Evolutionary conservation across 768 basidiomycete genomes (phyloP).

Genomic region (Termitomyces sp.): DNA sequence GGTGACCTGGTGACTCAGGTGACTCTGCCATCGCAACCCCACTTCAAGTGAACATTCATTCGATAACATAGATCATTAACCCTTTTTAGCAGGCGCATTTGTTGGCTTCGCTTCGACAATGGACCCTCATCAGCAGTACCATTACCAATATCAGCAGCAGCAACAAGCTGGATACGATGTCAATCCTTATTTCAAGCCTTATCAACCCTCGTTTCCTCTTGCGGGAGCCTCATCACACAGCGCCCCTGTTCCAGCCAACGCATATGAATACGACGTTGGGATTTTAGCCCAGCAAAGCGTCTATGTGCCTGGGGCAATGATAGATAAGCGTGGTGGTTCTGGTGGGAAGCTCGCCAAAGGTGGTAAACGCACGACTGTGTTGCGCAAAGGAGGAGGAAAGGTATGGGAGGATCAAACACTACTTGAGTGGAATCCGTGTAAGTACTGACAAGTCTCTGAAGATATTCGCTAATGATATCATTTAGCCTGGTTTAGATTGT

Average conservation of each 20-base stretch:
- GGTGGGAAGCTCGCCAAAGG: slow-evolving; percentile 86
- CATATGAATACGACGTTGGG: slow-evolving; percentile 90
- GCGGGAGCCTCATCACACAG: slow-evolving; percentile 61
- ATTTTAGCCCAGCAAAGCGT: slow-evolving; percentile 88
- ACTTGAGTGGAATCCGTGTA: slow-evolving; percentile 96
- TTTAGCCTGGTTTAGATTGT: slow-evolving; percentile 93
- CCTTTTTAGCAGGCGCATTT: not conserved
- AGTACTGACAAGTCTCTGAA: slow-evolving; percentile 24
- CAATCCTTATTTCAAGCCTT: slow-evolving; percentile 80
- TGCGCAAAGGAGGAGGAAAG: slow-evolving; percentile 93
- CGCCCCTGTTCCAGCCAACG: slow-evolving; percentile 82
- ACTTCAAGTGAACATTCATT: not conserved
- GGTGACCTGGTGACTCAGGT: no score
- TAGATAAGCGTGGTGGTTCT: slow-evolving; percentile 80
- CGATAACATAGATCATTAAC: not conserved
- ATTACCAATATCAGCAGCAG: slow-evolving; percentile 45
- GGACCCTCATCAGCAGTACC: slow-evolving; percentile 43
- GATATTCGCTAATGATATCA: slow-evolving; percentile 9
- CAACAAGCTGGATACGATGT: slow-evolving; percentile 51
- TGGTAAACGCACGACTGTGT: slow-evolving; percentile 87
- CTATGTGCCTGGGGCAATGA: slow-evolving; percentile 88
- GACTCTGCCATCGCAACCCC: no score
- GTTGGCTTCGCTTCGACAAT: slow-evolving; percentile 21
- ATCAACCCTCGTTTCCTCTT: slow-evolving; percentile 65
- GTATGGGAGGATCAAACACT: slow-evolving; percentile 98